phyloP scores from a whole-genome alignment of 805 yeast genomes.

The Grigorovia humatica region DNA sequence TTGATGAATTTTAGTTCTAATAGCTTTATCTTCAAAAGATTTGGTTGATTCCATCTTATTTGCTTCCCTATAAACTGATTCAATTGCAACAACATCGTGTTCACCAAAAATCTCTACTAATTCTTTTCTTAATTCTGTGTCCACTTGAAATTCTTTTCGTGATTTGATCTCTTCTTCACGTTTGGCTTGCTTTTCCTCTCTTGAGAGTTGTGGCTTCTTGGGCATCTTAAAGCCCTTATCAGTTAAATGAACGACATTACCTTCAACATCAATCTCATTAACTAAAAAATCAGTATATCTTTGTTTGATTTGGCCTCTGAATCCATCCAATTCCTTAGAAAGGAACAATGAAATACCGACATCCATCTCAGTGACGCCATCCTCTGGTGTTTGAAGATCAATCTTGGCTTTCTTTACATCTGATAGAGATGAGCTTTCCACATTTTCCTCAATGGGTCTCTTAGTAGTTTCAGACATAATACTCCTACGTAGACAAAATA shows the following conservation, averaged over 20 bases:
- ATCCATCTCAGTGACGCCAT: slow-evolving; percentile 56
- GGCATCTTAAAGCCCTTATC: slow-evolving; percentile 64
- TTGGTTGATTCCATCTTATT: slow-evolving; percentile 47
- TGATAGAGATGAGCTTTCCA: slow-evolving; percentile 1
- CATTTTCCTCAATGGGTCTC: slow-evolving; percentile 8
- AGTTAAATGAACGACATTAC: slow-evolving; percentile 59
- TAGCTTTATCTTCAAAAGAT: slow-evolving; percentile 52
- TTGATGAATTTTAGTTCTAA: slow-evolving; percentile 73
- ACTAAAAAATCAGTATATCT: slow-evolving; percentile 90
- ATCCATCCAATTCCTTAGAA: slow-evolving; percentile 47
- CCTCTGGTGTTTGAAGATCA: slow-evolving; percentile 1
- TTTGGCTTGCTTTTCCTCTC: slow-evolving; percentile 31
- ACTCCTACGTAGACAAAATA: not conserved
- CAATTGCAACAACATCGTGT: slow-evolving; percentile 46
- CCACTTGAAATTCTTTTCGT: slow-evolving; percentile 32
- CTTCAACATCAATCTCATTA: slow-evolving; percentile 66
- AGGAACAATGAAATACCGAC: slow-evolving; percentile 81
- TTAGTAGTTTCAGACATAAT: slow-evolving; percentile 9
- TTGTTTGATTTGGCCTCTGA: slow-evolving; percentile 73
- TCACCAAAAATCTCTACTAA: slow-evolving; percentile 49
- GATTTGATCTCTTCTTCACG: slow-evolving; percentile 22
- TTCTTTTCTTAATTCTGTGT: slow-evolving; percentile 36
- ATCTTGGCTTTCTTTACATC: slow-evolving; percentile 10
- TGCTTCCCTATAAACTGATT: slow-evolving; percentile 45
- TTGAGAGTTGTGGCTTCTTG: slow-evolving; percentile 35